Percentiles rank a stretch among this genome's conserved stretches.
These are phyloP conservation scores for Gyrodon lividus DNA, from an alignment of 768 basidiomycete genomes.

Conservation along the genomic window DNA sequence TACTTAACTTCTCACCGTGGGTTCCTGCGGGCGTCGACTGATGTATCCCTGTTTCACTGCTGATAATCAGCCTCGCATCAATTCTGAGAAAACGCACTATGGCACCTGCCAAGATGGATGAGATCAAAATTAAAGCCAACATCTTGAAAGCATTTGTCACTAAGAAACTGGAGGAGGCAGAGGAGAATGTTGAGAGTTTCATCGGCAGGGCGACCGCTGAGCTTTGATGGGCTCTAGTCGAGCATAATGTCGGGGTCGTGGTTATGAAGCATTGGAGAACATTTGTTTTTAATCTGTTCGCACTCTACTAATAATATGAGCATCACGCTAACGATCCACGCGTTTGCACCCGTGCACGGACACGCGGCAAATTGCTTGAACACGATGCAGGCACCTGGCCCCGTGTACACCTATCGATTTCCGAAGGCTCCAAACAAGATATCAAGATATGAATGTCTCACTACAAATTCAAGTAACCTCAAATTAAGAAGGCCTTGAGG, in stretches of 20 bases:
- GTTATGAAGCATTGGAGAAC: constrained; percentile 10
- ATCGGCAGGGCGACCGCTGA: constrained; percentile 38
- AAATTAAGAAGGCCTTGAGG: constrained; percentile 5
- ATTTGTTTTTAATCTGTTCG: constrained; percentile 18
- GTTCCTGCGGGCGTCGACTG: constrained; percentile 1
- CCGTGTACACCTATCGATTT: constrained; percentile 24
- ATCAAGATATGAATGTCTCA: constrained; percentile 11
- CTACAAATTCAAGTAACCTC: neutral
- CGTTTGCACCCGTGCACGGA: neutral
- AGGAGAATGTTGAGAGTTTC: constrained; percentile 36
- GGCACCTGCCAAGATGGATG: constrained; percentile 78
- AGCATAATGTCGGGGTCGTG: constrained; percentile 1
- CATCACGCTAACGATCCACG: neutral
- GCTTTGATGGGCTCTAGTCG: constrained; percentile 33
- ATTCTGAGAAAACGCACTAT: constrained; percentile 81
- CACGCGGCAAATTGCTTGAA: constrained; percentile 23
- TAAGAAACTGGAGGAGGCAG: constrained; percentile 30
- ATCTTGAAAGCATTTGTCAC: constrained; percentile 64
- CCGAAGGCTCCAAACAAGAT: constrained; percentile 4
- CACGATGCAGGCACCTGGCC: constrained; percentile 29
- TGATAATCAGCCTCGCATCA: constrained; percentile 54
- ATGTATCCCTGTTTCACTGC: constrained; percentile 5
- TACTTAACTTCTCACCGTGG: neutral
- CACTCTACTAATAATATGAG: constrained; percentile 16
- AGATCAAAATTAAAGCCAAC: constrained; percentile 91